These are phyloP conservation scores for Xylaria scruposa DNA, from an alignment of 495 filamentous ascomycete species.

Conservation along the genomic window DNA sequence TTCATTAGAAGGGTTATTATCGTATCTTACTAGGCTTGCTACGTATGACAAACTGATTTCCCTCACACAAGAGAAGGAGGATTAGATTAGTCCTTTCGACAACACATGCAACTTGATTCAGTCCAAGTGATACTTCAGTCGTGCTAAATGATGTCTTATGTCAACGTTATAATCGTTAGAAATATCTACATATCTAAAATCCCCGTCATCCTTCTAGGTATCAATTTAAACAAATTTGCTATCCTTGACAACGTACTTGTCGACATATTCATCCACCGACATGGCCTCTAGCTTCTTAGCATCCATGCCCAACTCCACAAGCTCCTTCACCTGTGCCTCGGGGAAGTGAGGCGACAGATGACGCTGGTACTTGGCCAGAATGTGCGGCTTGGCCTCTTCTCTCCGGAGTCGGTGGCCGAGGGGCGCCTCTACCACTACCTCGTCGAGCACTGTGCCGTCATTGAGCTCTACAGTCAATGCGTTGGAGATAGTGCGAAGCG, in stretches of 20 bases:
- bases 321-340: slow-evolving; percentile 74
- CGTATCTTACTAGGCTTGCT: not conserved
- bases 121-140: not conserved
- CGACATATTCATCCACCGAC: slow-evolving; percentile 91
- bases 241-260: slow-evolving; percentile 77
- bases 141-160: not conserved
- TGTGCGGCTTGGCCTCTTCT: slow-evolving; percentile 96
- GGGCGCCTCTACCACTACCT: slow-evolving; percentile 93
- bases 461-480: slow-evolving; percentile 91
- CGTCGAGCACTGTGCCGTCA: slow-evolving; percentile 91
- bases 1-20: no score
- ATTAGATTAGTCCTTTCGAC: not conserved
- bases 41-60: no score
- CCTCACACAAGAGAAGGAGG: not conserved
- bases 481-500: slow-evolving; percentile 94
- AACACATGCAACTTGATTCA: not conserved
- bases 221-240: slow-evolving; percentile 57
- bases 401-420: slow-evolving; percentile 90
- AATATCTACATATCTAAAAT: slow-evolving; percentile 20
- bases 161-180: not conserved
- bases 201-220: slow-evolving; percentile 9
- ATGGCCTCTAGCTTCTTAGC: slow-evolving; percentile 74
- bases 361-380: slow-evolving; percentile 91
- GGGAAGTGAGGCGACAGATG: slow-evolving; percentile 85
- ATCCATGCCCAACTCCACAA: slow-evolving; percentile 78